Evolutionary conservation across 306 rosid species (phyloP).

Genomic region (Hylodesmum podocarpum): DNA sequence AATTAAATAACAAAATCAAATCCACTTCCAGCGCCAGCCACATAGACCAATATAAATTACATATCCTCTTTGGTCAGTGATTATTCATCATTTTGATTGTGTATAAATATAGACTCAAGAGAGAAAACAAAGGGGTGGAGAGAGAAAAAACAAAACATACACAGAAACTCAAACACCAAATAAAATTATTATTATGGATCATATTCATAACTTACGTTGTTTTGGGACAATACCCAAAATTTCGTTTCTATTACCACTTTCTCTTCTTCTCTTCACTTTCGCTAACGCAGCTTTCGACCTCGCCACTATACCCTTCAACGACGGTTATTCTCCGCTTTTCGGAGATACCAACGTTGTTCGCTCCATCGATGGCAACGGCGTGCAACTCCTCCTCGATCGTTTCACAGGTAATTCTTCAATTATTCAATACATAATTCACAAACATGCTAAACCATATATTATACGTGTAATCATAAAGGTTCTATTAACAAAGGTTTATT

Average conservation of each 20-base stretch:
- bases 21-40: background rate
- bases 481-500: background rate
- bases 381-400: slow-evolving; percentile 83
- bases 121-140: slow-evolving; percentile 34
- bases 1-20: background rate
- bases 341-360: slow-evolving; percentile 85
- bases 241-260: slow-evolving; percentile 3
- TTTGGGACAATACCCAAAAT: slow-evolving; percentile 26
- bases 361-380: slow-evolving; percentile 72
- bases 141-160: slow-evolving; percentile 16
- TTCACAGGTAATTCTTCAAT: slow-evolving; percentile 57
- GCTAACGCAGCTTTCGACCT: slow-evolving; percentile 57
- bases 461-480: background rate
- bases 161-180: background rate
- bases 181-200: slow-evolving; percentile 46
- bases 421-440: too few relatives aligned
- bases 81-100: slow-evolving; percentile 8
- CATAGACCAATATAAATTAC: slow-evolving; percentile 20
- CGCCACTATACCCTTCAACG: slow-evolving; percentile 69
- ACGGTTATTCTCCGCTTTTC: slow-evolving; percentile 65
- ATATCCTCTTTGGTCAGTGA: background rate
- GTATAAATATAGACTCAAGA: slow-evolving; percentile 32
- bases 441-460: background rate
- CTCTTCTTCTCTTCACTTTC: slow-evolving; percentile 11
- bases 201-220: slow-evolving; percentile 40